Percentiles rank a stretch among this genome's conserved stretches.
Conservation (phyloP, 2,329 filamentous ascomycete species). For the Trichoderma koningii region DNA sequence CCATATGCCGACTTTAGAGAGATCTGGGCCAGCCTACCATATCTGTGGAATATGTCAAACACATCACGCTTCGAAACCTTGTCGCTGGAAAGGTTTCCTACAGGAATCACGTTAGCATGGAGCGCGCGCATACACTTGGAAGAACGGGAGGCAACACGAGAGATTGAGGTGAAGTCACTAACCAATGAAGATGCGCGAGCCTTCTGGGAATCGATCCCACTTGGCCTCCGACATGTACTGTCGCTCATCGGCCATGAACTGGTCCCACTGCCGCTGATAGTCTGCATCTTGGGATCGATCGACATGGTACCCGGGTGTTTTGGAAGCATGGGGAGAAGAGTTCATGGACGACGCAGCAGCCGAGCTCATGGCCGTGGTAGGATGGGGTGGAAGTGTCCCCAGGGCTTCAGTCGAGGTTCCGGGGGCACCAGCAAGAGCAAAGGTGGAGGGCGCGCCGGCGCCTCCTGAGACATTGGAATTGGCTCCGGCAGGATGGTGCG, state of each 20-base stretch:
- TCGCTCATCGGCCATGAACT: conserved; percentile 72
- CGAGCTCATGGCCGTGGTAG: conserved; percentile 36
- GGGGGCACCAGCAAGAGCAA: conserved; percentile 39
- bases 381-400: conserved; percentile 38
- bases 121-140: conserved; percentile 29
- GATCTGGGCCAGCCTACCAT: conserved; percentile 87
- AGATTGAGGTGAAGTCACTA: conserved; percentile 39
- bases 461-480: conserved; percentile 37
- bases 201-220: conserved; percentile 78
- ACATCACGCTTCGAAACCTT: conserved; percentile 92
- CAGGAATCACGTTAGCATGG: conserved; percentile 35
- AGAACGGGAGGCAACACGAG: conserved; percentile 16
- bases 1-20: conserved; percentile 96
- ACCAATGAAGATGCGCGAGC: conserved; percentile 81
- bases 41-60: conserved; percentile 84
- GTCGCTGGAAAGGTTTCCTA: conserved; percentile 89
- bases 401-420: conserved; percentile 39
- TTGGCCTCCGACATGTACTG: conserved; percentile 75
- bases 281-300: conserved; percentile 45
- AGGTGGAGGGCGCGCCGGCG: conserved; percentile 38
- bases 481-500: conserved; percentile 41
- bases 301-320: conserved; percentile 35
- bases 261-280: conserved; percentile 68
- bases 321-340: conserved; percentile 39
- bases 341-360: conserved; percentile 37